A percentile compares a stretch with the other conserved stretches of the same genome.
Conservation (phyloP, 768 basidiomycete species). For the Clathrus columnatus region DNA sequence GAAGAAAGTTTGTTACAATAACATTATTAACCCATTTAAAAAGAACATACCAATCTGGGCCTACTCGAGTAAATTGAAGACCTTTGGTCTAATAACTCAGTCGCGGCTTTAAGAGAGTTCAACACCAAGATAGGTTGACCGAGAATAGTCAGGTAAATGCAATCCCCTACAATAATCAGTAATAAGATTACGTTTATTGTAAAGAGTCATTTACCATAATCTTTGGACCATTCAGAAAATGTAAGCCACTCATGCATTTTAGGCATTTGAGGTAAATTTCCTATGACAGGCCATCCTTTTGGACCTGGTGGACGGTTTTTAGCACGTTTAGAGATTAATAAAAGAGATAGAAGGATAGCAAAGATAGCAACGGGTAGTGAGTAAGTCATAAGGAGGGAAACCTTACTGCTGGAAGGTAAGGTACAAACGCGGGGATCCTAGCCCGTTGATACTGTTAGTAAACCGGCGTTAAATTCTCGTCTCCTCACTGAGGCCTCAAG, state of each 20-base stretch:
- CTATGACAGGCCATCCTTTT: constrained; percentile 52
- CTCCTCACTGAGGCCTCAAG: too few species aligned
- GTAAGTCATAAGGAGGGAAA: too few species aligned
- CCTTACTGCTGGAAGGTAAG: too few species aligned
- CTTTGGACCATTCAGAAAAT: constrained; percentile 51
- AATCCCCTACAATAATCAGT: background rate
- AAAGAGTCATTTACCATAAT: constrained; percentile 42
- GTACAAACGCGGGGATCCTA: too few species aligned
- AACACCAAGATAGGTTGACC: background rate
- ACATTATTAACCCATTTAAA: background rate
- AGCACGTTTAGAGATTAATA: too few species aligned
- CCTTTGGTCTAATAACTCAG: background rate
- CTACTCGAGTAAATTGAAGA: constrained; percentile 33
- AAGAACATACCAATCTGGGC: constrained; percentile 30
- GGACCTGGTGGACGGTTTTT: constrained; percentile 76
- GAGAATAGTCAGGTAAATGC: background rate
- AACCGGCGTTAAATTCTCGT: too few species aligned
- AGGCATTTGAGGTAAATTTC: constrained; percentile 54
- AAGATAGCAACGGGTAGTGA: too few species aligned
- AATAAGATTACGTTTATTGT: too few species aligned
- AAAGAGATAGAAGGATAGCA: too few species aligned
- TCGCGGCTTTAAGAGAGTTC: background rate
- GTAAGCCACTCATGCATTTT: constrained; percentile 56
- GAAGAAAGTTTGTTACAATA: background rate
- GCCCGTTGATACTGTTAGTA: too few species aligned